Conservation (phyloP, 768 basidiomycete species). For the Sporobolomyces phaffii region DNA sequence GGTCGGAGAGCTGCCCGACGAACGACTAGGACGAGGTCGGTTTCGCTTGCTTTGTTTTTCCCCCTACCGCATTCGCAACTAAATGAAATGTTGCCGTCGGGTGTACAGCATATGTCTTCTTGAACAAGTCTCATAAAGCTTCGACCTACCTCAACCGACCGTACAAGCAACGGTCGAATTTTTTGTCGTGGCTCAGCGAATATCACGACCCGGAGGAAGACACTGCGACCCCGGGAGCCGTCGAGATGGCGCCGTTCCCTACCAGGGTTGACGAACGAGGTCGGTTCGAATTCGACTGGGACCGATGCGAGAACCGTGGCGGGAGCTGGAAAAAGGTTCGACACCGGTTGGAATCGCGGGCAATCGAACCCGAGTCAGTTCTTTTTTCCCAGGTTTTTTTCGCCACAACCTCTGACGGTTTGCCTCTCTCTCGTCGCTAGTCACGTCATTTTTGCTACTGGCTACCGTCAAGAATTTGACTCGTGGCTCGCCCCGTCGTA, state of each 20-base stretch:
- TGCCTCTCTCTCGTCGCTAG: background rate
- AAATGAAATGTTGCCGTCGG: background rate
- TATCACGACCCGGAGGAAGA: conserved; percentile 59
- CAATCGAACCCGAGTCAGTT: conserved; percentile 50
- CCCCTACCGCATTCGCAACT: no score
- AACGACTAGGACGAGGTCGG: conserved; percentile 52
- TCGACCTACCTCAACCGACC: conserved; percentile 59
- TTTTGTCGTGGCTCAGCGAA: conserved; percentile 53
- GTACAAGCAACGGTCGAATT: conserved; percentile 50
- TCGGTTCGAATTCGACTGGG: conserved; percentile 50
- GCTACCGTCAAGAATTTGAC: conserved; percentile 48
- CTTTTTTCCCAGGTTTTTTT: background rate
- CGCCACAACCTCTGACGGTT: background rate
- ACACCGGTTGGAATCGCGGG: conserved; percentile 48
- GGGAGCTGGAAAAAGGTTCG: conserved; percentile 40
- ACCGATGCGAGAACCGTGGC: conserved; percentile 50
- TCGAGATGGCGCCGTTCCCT: conserved; percentile 60
- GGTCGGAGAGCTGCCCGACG: conserved; percentile 57
- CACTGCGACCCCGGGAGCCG: conserved; percentile 45
- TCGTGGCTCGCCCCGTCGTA: conserved; percentile 51
- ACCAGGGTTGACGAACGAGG: conserved; percentile 51
- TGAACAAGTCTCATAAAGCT: conserved; percentile 58
- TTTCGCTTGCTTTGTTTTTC: no score
- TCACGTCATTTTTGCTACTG: conserved; percentile 27
- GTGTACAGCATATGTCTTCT: conserved; percentile 55